A percentile compares a stretch with the other conserved stretches of the same genome.
Evolutionary conservation across 2,329 filamentous ascomycete species (phyloP).

Genomic region (Furcasterigmium sp.): DNA sequence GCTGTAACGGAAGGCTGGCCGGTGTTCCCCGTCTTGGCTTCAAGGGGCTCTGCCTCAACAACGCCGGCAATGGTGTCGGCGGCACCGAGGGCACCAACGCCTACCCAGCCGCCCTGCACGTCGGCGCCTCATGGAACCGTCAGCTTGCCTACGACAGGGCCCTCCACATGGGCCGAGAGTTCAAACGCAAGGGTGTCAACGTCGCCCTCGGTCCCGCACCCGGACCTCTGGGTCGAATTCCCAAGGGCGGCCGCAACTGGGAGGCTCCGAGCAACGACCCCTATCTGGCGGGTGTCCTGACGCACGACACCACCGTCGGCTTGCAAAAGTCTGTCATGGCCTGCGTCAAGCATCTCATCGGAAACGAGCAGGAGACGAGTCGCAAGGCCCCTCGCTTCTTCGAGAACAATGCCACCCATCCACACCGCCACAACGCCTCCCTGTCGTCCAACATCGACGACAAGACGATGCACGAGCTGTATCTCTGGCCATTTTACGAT

Average conservation of each 20-base stretch:
- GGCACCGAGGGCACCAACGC: slow-evolving; percentile 74
- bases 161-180: slow-evolving; percentile 51
- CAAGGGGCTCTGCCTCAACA: slow-evolving; percentile 74
- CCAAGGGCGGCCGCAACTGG: slow-evolving; percentile 53
- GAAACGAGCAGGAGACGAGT: slow-evolving; percentile 56
- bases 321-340: slow-evolving; percentile 83
- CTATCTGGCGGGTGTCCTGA: slow-evolving; percentile 65
- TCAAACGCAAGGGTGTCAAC: slow-evolving; percentile 71
- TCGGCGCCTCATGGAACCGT: slow-evolving; percentile 79
- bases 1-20: slow-evolving; percentile 73
- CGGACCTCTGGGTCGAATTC: slow-evolving; percentile 40
- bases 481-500: slow-evolving; percentile 62
- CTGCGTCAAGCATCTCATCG: slow-evolving; percentile 51
- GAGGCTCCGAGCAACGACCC: slow-evolving; percentile 68
- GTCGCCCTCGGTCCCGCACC: slow-evolving; percentile 54
- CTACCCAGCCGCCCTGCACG: slow-evolving; percentile 72
- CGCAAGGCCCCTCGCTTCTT: slow-evolving; percentile 14
- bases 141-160: slow-evolving; percentile 54
- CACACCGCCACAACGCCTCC: slow-evolving; percentile 52
- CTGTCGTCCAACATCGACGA: slow-evolving; percentile 60
- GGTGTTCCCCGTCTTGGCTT: slow-evolving; percentile 66
- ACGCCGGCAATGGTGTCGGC: slow-evolving; percentile 76
- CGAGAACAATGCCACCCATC: background rate
- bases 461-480: slow-evolving; percentile 59
- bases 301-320: slow-evolving; percentile 68